Base-by-base conservation (phyloP, 2,329 filamentous ascomycete species). In the Hypoxylon sp. region DNA sequence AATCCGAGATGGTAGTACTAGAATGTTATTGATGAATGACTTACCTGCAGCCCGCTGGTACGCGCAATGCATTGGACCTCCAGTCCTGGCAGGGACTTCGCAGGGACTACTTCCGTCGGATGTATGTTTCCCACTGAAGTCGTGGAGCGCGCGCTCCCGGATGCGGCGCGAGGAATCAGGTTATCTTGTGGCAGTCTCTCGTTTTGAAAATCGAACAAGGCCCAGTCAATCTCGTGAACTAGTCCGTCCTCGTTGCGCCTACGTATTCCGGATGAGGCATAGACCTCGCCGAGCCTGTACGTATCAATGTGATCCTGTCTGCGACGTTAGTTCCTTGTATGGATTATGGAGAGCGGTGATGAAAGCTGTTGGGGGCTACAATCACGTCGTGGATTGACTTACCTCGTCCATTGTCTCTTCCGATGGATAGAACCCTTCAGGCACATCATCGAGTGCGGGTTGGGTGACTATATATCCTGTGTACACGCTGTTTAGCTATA, bases 161-260 rank as follows among this genome's bases (percentile, higher is more conserved):
- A 67, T 3, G 75, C 65, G 8, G 69, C 64, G 59, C 73, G 73
- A 1, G 88, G 88, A 22, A 97, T 91, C 10, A 88, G 80, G 74
- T 98, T 98, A 66, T 88, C 86, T 0, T 87, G 84, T 2, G 95
- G 92, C 13, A 90, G 82, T 1, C 95, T 89, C 10, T 90, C 86
- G 3, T 90, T 84, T 10, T 91, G 84, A 70, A 98, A 93, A 72
- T 92, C 89, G 74, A 98, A 94, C 2, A 98, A 83, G 0, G 94
- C 94, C 95, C 95, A 98, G 79, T 98, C 95, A 48, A 98, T 94
- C 79, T 98, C 95, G 78, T 98, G 95, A 5, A 93, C 84, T 24
- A 97, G 83, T 3, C 91, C 90, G 67, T 91, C 85, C 66, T 91
- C 87, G 57, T 84, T 86, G 77, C 92, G 91, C 31, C 95, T 89